These are phyloP conservation scores for Phytopythium montanum DNA, from an alignment of 352 stramenopile genomes.

Conservation along the genomic window DNA sequence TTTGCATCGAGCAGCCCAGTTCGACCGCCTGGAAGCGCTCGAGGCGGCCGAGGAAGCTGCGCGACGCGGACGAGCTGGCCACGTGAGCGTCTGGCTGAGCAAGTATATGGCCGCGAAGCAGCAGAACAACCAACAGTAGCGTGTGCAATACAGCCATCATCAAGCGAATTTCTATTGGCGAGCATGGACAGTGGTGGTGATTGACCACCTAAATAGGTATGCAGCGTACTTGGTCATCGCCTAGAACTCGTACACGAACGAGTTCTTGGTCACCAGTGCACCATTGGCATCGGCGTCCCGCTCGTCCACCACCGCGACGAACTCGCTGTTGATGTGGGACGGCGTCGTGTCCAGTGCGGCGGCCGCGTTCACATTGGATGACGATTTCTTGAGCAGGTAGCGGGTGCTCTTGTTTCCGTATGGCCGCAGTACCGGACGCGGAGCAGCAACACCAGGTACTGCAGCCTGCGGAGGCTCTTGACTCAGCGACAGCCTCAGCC, in stretches of 20 bases:
- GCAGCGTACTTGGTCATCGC: not conserved
- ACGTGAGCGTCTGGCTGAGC: slow-evolving; percentile 25
- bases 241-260: slow-evolving; percentile 47
- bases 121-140: not conserved
- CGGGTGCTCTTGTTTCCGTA: slow-evolving; percentile 6
- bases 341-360: slow-evolving; percentile 21
- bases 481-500: not conserved
- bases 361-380: not conserved
- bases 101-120: slow-evolving; percentile 5
- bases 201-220: slow-evolving; percentile 3
- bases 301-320: slow-evolving; percentile 29
- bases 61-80: slow-evolving; percentile 21
- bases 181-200: not conserved
- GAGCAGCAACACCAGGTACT: not conserved
- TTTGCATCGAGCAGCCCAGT: slow-evolving; percentile 15
- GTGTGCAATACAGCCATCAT: not conserved
- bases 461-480: not conserved
- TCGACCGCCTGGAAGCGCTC: slow-evolving; percentile 14
- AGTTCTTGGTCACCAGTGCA: slow-evolving; percentile 23
- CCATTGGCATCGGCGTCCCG: slow-evolving; percentile 10
- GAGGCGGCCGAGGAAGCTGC: slow-evolving; percentile 19
- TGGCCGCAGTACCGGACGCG: not conserved
- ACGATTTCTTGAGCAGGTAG: slow-evolving; percentile 10
- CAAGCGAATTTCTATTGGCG: not conserved
- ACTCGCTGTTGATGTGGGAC: slow-evolving; percentile 29